Base-by-base conservation (phyloP, 2,329 filamentous ascomycete genomes). In the Ceratocystiopsis minuta region DNA sequence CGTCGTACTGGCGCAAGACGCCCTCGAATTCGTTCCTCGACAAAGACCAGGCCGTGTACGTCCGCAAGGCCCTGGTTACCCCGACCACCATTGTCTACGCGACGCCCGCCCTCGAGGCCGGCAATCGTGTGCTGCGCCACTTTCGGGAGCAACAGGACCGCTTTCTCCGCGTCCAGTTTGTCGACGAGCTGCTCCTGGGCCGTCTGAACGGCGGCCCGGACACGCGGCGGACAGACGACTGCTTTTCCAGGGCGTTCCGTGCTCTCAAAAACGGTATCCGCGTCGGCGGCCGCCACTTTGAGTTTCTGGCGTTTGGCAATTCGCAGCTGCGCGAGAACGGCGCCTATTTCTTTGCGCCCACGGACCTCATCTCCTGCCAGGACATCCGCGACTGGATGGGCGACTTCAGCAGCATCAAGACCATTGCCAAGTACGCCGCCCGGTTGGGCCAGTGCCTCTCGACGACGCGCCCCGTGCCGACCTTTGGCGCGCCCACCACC, bases 371-470 rank as follows among this genome's bases (percentile, higher is more conserved):
- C 9, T 79, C 74, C 2, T 84, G 84, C 41, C 70, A 80, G 16
- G 67, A 78, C 39, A 95, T 98, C 44, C 79, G 88, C 5, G 57
- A 66, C 31, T 87, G 81, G 74, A 93, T 96, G 80, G 90, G 90
- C 0, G 63, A 80, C 14, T 93, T 98, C 52, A 67, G 66, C 14
- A 72, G 85, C 47, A 95, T 95, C 57, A 74, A 69, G 43, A 72
- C 80, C 20, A 72, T 93, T n/a, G 87, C 88, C 28, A 95, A 93
- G 53, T 83, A 87, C 55, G 82, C 85, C 38, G 85, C 90, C 24
- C 74, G 90, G 24, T 65, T 96, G 16, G 90, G 90, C 0, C 90
- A 96, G 58, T 95, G 87, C 55, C 95, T 98, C 55, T 95, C 90
- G 0, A 95, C 88, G 0, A 98, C 90, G 0, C 66, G 82, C 45